A percentile compares a stretch with the other conserved stretches of the same genome.
Conservation (phyloP, 2,329 filamentous ascomycete species). For the Aspergillus tubingensis region DNA sequence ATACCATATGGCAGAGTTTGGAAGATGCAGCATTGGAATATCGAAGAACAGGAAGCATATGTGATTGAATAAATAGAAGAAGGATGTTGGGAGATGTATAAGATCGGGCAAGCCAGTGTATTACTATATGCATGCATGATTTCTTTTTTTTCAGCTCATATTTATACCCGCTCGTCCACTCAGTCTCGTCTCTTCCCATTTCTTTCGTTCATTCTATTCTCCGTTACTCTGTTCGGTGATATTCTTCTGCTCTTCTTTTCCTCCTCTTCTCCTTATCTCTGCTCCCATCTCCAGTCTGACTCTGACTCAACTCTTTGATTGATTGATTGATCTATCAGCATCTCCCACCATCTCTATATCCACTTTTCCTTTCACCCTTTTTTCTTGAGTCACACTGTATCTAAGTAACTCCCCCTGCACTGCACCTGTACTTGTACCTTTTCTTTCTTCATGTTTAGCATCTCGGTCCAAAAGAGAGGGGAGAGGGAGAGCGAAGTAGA, state of each 20-base stretch:
- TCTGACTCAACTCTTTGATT: background rate
- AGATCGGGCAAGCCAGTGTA: slow-evolving; percentile 5
- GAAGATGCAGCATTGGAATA: background rate
- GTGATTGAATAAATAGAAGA: background rate
- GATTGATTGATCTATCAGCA: background rate
- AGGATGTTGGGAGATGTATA: background rate
- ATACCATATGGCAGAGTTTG: background rate
- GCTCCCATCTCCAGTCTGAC: background rate
- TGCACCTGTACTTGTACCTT: background rate
- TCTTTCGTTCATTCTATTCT: background rate
- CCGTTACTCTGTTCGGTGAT: background rate
- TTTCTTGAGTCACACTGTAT: background rate
- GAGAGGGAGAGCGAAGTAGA: background rate
- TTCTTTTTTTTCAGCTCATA: background rate
- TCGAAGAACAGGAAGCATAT: background rate
- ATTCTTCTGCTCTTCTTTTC: background rate
- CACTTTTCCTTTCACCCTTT: background rate
- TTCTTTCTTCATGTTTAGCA: background rate
- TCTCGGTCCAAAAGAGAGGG: background rate
- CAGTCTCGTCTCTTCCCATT: background rate
- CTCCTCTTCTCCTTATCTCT: background rate
- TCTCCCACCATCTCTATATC: background rate
- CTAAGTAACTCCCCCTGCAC: background rate
- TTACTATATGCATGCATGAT: slow-evolving; percentile 2
- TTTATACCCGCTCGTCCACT: background rate